phyloP scores from a whole-genome alignment of 371 early-diverging fungal genomes.

The Globomyces sp. region DNA sequence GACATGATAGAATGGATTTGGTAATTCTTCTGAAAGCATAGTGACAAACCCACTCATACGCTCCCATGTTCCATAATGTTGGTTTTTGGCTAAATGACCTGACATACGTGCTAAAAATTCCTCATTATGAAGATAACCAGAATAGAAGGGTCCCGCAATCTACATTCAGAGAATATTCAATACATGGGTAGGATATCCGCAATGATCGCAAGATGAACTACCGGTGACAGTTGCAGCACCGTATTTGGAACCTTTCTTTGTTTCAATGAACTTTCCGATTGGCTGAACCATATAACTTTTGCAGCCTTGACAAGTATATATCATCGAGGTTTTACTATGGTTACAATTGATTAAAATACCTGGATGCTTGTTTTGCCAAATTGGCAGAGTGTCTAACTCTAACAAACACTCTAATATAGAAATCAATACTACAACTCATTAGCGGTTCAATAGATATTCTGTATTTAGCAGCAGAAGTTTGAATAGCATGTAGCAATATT shows the following conservation, averaged over 20 bases:
- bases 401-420: conserved; percentile 98
- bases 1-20: conserved; percentile 85
- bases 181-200: conserved; percentile 66
- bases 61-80: conserved; percentile 68
- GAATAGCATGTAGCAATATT: conserved; percentile 84
- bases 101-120: conserved; percentile 71
- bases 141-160: conserved; percentile 97
- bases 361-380: conserved; percentile 71
- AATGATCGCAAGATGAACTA: conserved; percentile 65
- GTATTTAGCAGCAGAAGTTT: conserved; percentile 87
- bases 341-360: conserved; percentile 44
- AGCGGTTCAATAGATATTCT: conserved; percentile 88
- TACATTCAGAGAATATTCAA: conserved; percentile 30
- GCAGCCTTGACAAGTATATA: conserved; percentile 87
- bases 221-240: conserved; percentile 62
- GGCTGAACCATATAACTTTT: conserved; percentile 66
- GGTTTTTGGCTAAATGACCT: conserved; percentile 59
- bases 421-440: conserved; percentile 96
- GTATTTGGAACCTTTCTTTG: conserved; percentile 33
- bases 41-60: conserved; percentile 96
- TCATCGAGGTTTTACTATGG: conserved; percentile 69
- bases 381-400: conserved; percentile 81
- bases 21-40: conserved; percentile 74
- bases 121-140: conserved; percentile 77
- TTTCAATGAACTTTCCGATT: conserved; percentile 55